These are phyloP conservation scores for Rutstroemia sydowiana DNA, from an alignment of 2,329 filamentous ascomycete species.

Conservation along the genomic window DNA sequence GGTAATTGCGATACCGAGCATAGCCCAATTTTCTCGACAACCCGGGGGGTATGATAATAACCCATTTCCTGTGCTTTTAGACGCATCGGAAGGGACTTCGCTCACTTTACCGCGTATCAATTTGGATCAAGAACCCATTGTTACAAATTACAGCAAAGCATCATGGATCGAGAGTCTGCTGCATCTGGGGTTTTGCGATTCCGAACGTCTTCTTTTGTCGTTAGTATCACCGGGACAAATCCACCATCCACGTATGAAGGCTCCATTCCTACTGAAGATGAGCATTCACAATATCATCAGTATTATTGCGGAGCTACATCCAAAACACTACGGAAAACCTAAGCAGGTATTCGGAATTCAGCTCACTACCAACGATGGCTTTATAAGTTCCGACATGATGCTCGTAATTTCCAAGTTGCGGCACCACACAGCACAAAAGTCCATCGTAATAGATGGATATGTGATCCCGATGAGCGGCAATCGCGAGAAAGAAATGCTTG, in stretches of 20 bases:
- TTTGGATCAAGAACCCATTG: not conserved
- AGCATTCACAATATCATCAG: not conserved
- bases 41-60: not conserved
- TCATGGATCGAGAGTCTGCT: not conserved
- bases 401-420: conserved; percentile 1
- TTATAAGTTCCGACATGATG: not conserved
- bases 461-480: not conserved
- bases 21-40: not conserved
- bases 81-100: not conserved
- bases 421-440: conserved; percentile 10
- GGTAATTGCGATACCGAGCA: not conserved
- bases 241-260: too few relatives aligned
- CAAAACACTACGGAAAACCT: too few relatives aligned
- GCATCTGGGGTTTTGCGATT: not conserved
- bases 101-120: not conserved
- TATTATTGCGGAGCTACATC: too few relatives aligned
- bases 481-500: not conserved
- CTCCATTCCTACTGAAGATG: too few relatives aligned
- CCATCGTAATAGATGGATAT: conserved; percentile 13
- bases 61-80: not conserved
- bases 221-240: not conserved
- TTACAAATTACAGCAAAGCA: not conserved
- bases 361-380: not conserved
- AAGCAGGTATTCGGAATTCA: too few relatives aligned
- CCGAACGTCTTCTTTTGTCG: not conserved